Evolutionary conservation across 2,329 filamentous ascomycete species (phyloP), one percentile per base, ranked within the genome.

Genomic region (Nothophoma quercina): DNA sequence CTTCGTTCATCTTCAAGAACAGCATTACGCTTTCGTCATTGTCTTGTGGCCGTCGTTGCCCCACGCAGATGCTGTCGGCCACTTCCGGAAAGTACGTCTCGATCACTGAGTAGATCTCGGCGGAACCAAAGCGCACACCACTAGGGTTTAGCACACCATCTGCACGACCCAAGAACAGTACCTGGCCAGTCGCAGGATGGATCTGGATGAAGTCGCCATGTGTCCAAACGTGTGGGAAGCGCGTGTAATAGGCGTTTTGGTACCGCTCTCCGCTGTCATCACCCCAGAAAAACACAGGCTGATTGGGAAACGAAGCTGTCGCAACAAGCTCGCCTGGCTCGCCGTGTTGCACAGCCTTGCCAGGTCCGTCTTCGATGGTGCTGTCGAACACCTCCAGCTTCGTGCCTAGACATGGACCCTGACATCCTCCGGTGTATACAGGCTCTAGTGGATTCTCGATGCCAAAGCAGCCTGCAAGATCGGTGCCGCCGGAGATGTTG

Each of bases 101-200:
- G 4, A 93, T 73, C 1, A 93, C 88, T 10, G 82, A 83, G 71
- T 95, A 96, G 26, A 95, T 88, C 71, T 95, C 91, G 0, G 89
- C 86, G 4, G 85, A 89, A 0, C 90, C 91, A 64, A 95, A 96
- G 0, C 90, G 81, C 9, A 95, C 86, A 0, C 90, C 90, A 6
- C 83, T 86, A 0, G 90, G 90, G 67, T 95, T 95, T 43, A 95
- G 75, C 2, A 95, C 90, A 10, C 90, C 90, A 65, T 95, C 90
- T 5, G 81, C 88, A 1, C 89, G 81, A 1, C 89, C 89, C 0
- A 90, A 80, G 60, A 93, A 87, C 10, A 83, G 70, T 5, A 91
- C 70, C 36, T 85, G 82, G 6, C 85, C 83, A 1, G 89, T 93
- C 4, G 75, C 59, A 0, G 89, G 89, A 65, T 93, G 85, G 12